Evolutionary conservation across 352 stramenopile species (phyloP), one percentile per base, ranked within the genome.

Genomic region (Phytophthora pisi): DNA sequence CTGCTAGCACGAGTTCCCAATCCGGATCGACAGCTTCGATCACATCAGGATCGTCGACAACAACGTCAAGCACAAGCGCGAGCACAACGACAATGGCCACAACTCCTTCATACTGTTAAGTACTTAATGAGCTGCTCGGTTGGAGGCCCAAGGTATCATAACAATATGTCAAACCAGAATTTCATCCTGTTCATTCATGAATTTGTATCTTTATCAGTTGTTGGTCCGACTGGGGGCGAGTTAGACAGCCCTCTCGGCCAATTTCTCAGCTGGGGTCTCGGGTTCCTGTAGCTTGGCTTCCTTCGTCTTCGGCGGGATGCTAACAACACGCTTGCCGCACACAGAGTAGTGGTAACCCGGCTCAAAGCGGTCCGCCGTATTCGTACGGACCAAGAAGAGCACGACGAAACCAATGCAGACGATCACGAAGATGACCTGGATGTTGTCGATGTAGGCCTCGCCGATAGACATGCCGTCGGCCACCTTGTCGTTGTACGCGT

Each of bases 361-460:
- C 4, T 79, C 73, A 53, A 91, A 91, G 42, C 83, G 83, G 76
- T 89, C 81, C 20, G 58, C 55, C 9, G 75, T 77, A 66, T 86
- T 74, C 23, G 81, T 91, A 58, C 83, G 81, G 51, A 91, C 74
- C 40, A 79, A 26, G 61, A 90, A 82, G 60, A 88, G 57, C 58
- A 85, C 61, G 16, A 83, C 66, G 46, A 81, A 83, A 43, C 79
- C 81, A 56, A 89, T 68, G 59, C 85, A 63, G 5, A 89, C 55
- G 28, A 88, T 57, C 1, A 84, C 47, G 23, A 91, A 74, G 60
- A 91, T 90, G 70, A 82, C 82, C 70, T 91, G 54, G 69, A 89
- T 82, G 66, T 88, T 89, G 58, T 65, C 36, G 51, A 89, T 82
- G 78, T 90, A 91, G 18, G 81, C 81, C 59, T 89, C 75, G 6